phyloP scores from a whole-genome alignment of 1,284 basidiomycete genomes.

The Neonothopanus nambi region DNA sequence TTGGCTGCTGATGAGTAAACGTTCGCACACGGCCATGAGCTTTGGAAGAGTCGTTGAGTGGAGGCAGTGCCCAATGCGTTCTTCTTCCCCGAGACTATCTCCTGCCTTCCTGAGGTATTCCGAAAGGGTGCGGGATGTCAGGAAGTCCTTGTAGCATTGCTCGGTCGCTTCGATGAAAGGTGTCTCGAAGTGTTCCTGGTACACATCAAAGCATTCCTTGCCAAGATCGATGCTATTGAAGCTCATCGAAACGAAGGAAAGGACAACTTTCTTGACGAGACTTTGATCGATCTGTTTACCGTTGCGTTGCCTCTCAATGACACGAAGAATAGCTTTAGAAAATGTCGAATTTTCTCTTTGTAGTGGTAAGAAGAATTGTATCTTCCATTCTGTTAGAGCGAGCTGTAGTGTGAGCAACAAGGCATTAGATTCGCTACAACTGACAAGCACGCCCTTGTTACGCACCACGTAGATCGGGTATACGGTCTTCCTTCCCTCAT shows the following conservation, averaged over 20 bases:
- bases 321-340: constrained; percentile 81
- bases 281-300: constrained; percentile 93
- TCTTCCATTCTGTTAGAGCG: constrained; percentile 94
- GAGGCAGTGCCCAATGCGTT: too few species aligned
- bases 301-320: constrained; percentile 92
- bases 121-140: too few species aligned
- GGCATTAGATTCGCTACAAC: background rate
- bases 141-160: constrained; percentile 87
- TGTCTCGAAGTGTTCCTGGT: constrained; percentile 88
- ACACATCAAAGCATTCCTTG: constrained; percentile 91
- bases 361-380: constrained; percentile 86
- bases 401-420: constrained; percentile 51
- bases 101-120: too few species aligned
- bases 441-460: constrained; percentile 22
- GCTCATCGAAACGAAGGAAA: constrained; percentile 95
- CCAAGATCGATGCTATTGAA: constrained; percentile 90
- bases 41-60: too few species aligned
- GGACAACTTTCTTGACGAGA: constrained; percentile 94
- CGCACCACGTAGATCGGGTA: constrained; percentile 95
- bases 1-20: too few species aligned
- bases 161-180: constrained; percentile 90
- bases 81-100: too few species aligned
- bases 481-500: constrained; percentile 94
- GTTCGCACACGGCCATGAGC: too few species aligned
- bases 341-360: constrained; percentile 81